phyloP scores from a whole-genome alignment of 495 filamentous ascomycete species.

The Chaetomidium leptoderma region DNA sequence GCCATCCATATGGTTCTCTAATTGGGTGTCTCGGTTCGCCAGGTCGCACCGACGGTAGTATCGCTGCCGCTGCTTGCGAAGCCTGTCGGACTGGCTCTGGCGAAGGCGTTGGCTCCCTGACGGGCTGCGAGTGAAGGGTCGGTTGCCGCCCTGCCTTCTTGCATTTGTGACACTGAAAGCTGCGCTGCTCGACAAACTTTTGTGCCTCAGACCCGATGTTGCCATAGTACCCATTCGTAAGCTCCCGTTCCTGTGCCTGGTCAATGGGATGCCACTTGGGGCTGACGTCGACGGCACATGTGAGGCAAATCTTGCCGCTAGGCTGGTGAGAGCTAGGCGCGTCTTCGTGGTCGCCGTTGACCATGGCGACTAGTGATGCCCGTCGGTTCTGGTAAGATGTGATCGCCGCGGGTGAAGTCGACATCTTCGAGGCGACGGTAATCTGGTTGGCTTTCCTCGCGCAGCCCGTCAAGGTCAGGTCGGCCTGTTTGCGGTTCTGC shows the following conservation, averaged over 20 bases:
- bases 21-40: slow-evolving; percentile 23
- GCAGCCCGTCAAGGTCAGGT: slow-evolving; percentile 82
- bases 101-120: slow-evolving; percentile 32
- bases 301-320: slow-evolving; percentile 49
- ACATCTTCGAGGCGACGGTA: slow-evolving; percentile 39
- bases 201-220: slow-evolving; percentile 39
- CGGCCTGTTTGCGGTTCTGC: slow-evolving; percentile 88
- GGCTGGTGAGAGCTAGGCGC: slow-evolving; percentile 23
- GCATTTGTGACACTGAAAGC: slow-evolving; percentile 55
- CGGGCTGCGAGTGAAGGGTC: slow-evolving; percentile 27
- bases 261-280: slow-evolving; percentile 57
- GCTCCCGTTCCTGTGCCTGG: slow-evolving; percentile 36
- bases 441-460: slow-evolving; percentile 72
- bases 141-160: slow-evolving; percentile 43
- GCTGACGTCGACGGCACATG: slow-evolving; percentile 56
- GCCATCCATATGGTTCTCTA: slow-evolving; percentile 22
- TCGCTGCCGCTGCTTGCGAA: slow-evolving; percentile 36
- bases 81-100: slow-evolving; percentile 35
- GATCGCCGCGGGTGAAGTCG: slow-evolving; percentile 19
- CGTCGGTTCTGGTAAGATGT: slow-evolving; percentile 33
- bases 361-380: slow-evolving; percentile 33
- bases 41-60: slow-evolving; percentile 48
- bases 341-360: slow-evolving; percentile 28
- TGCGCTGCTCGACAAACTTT: slow-evolving; percentile 49
- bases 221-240: slow-evolving; percentile 41